Conservation (phyloP, 2,329 filamentous ascomycete species). For the Xylariaceae sp. region DNA sequence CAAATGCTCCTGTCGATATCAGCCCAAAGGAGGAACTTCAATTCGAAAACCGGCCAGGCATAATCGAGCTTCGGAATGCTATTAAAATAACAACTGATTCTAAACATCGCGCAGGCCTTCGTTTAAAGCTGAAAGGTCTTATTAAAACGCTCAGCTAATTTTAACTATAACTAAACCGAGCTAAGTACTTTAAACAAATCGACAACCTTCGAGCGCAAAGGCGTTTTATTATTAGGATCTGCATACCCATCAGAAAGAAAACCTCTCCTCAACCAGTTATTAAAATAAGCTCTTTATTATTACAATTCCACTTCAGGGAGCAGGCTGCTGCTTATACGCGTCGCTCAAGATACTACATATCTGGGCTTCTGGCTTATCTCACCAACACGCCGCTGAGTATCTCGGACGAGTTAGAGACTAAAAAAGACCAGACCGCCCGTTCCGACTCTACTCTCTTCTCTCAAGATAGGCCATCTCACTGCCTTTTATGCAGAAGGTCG, state of each 20-base stretch:
- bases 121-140: conserved; percentile 3
- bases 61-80: conserved; percentile 5
- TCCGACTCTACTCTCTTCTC: too few relatives aligned
- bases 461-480: too few relatives aligned
- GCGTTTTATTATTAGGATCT: neutral
- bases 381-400: neutral
- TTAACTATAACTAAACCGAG: conserved; percentile 2
- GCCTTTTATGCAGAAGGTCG: conserved; percentile 2
- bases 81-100: conserved; percentile 5
- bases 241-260: neutral
- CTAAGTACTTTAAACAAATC: conserved; percentile 6
- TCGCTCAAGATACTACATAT: too few relatives aligned
- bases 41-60: neutral
- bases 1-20: conserved; percentile 6
- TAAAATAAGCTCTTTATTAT: conserved; percentile 2
- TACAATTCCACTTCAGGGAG: neutral
- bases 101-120: conserved; percentile 1
- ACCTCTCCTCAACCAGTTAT: conserved; percentile 1
- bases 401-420: neutral
- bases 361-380: neutral
- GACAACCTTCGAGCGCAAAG: conserved; percentile 1
- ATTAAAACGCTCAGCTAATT: conserved; percentile 4
- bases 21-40: too few relatives aligned
- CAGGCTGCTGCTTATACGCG: too few relatives aligned
- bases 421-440: neutral